Evolutionary conservation across 2,329 filamentous ascomycete species (phyloP).

Genomic region (Biscogniauxia mediterranea): DNA sequence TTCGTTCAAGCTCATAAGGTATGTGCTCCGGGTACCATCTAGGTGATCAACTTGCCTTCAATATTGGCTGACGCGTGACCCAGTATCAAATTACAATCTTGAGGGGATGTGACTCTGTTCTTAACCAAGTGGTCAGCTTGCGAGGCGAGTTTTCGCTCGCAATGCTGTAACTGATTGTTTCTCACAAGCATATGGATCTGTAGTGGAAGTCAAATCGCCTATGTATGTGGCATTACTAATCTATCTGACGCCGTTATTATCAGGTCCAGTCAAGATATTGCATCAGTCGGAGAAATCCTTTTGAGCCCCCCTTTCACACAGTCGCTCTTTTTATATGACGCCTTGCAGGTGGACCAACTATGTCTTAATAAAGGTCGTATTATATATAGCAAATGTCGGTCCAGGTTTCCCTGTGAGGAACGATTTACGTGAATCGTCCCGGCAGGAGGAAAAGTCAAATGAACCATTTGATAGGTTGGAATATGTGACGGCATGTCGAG

Average conservation of each 20-base stretch:
- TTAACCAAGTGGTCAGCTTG: background rate
- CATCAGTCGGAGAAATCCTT: background rate
- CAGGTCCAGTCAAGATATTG: background rate
- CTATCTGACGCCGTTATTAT: background rate
- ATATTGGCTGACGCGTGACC: background rate
- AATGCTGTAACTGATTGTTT: background rate
- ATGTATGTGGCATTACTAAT: background rate
- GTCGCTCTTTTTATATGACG: background rate
- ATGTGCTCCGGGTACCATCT: background rate
- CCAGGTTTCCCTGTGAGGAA: background rate
- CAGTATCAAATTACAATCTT: background rate
- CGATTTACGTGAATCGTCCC: background rate
- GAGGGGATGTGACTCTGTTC: background rate
- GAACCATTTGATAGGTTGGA: background rate
- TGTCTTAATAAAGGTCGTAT: background rate
- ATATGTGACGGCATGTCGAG: background rate
- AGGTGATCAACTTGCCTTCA: background rate
- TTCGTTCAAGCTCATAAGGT: background rate
- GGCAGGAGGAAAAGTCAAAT: background rate
- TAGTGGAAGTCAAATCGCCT: background rate
- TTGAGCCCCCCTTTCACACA: background rate
- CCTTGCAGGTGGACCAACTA: no score
- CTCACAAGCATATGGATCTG: background rate
- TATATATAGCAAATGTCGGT: background rate
- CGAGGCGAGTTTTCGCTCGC: background rate